phyloP scores from a whole-genome alignment of 306 rosid species.

The Corylus americana region DNA sequence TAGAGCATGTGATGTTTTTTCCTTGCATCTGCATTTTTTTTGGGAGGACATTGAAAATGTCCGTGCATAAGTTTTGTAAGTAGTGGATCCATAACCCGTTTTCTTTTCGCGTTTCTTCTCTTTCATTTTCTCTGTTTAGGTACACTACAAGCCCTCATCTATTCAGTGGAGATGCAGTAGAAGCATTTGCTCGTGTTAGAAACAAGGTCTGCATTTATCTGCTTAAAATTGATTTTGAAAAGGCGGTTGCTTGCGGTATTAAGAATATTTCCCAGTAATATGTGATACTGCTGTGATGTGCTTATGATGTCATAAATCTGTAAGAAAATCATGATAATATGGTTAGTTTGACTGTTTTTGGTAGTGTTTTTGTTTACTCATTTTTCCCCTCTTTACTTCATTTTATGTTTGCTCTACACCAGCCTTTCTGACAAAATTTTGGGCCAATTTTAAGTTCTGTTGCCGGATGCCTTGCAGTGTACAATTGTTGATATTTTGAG shows the following conservation, averaged over 20 bases:
- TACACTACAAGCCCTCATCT: conserved; percentile 98
- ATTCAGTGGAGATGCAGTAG: conserved; percentile 72
- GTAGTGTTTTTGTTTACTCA: background rate
- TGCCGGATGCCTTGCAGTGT: background rate
- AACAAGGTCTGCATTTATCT: conserved; percentile 51
- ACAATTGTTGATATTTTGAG: background rate
- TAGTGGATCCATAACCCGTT: conserved; percentile 3
- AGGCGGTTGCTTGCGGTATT: background rate
- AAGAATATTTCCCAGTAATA: background rate
- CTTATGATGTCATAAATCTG: background rate
- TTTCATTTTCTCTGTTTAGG: conserved; percentile 33
- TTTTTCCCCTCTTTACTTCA: background rate
- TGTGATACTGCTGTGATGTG: background rate
- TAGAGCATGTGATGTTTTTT: conserved; percentile 14
- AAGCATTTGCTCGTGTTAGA: conserved; percentile 88
- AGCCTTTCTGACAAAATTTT: conserved; percentile 2
- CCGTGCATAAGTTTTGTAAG: conserved; percentile 10
- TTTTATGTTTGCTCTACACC: background rate
- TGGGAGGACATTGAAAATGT: conserved; percentile 3
- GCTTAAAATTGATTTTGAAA: background rate
- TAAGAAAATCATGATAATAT: background rate
- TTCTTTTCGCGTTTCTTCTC: background rate
- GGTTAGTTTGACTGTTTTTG: background rate
- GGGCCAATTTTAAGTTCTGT: background rate
- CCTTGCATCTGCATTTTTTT: background rate